These are phyloP conservation scores for Cladosporium sp. DNA, from an alignment of 2,329 filamentous ascomycete species.

Conservation along the genomic window DNA sequence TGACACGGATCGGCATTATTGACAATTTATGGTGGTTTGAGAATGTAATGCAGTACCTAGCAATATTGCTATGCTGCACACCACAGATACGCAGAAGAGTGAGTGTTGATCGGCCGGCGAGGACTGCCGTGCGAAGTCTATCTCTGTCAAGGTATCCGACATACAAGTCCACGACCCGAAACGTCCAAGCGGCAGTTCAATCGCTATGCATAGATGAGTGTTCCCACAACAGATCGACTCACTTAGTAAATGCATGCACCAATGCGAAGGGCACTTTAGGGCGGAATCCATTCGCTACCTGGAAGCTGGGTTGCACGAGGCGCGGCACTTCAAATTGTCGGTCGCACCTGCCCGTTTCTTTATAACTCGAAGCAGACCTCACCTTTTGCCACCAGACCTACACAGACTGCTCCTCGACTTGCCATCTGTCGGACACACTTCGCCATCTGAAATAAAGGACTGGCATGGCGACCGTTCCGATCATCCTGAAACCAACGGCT, in stretches of 20 bases:
- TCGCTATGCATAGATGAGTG: neutral
- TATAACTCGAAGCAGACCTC: neutral
- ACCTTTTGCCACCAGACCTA: neutral
- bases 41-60: neutral
- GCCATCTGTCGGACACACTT: neutral
- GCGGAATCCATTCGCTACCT: neutral
- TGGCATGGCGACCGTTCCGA: neutral
- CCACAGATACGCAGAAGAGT: neutral
- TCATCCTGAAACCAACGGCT: neutral
- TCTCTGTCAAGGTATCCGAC: neutral
- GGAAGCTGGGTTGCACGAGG: neutral
- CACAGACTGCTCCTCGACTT: neutral
- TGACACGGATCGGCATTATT: neutral
- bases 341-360: neutral
- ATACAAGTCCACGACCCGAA: neutral
- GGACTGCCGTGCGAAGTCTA: neutral
- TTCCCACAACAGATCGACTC: neutral
- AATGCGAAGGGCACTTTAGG: neutral
- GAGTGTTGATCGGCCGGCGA: neutral
- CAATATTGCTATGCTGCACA: neutral
- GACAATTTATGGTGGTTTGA: neutral
- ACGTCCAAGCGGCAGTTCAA: neutral
- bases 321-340: neutral
- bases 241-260: neutral
- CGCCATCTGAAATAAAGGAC: neutral